Conservation (phyloP, 2,329 filamentous ascomycete genomes). For the Tolypocladium nubicola region DNA sequence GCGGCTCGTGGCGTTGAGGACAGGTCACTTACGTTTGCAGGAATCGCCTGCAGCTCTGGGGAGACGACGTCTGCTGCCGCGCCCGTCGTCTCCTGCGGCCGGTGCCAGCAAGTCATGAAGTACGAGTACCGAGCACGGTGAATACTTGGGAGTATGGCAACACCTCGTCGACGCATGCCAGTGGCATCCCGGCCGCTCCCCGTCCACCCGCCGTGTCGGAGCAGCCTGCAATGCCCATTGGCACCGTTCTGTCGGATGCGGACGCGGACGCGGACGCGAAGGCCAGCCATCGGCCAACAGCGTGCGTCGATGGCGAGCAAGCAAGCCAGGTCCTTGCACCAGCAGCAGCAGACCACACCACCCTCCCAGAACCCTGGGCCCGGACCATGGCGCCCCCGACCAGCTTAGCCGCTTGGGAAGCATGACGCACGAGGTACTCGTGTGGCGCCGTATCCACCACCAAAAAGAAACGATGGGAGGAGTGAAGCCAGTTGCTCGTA, state of each 20-base stretch:
- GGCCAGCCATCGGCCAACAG: not conserved
- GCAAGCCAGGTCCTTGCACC: no score
- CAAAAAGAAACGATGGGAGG: not conserved
- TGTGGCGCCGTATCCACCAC: not conserved
- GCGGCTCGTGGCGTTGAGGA: not conserved
- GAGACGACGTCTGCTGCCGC: not conserved
- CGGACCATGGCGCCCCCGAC: not conserved
- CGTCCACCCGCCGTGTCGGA: not conserved
- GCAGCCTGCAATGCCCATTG: constrained; percentile 6
- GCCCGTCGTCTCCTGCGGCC: not conserved
- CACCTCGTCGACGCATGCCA: not conserved
- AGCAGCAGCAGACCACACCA: not conserved
- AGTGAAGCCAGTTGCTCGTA: not conserved
- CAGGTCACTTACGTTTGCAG: not conserved
- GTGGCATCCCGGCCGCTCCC: not conserved
- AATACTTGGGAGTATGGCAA: not conserved
- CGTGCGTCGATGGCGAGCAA: not conserved
- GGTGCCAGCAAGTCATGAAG: not conserved
- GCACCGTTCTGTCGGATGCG: constrained; percentile 11
- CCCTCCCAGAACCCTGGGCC: not conserved
- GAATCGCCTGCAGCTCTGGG: not conserved
- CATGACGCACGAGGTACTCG: not conserved
- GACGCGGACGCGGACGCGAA: constrained; percentile 1
- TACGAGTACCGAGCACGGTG: no score
- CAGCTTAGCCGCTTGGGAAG: not conserved